Base-by-base conservation (phyloP, 2,329 filamentous ascomycete genomes). In the Daldinia sp. region DNA sequence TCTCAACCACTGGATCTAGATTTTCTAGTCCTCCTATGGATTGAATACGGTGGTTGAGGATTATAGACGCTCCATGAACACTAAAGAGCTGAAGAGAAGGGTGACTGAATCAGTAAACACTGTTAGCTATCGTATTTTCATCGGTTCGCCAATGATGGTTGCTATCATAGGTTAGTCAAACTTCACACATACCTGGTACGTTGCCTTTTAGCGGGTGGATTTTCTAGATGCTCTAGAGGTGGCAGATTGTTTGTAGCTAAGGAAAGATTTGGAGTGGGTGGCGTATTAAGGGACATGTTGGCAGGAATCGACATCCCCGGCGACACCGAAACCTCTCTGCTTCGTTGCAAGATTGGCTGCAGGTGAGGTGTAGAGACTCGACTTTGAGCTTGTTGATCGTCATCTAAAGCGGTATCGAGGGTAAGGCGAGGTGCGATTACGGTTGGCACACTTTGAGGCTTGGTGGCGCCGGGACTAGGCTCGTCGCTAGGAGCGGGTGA, bases 401-500 rank as follows among this genome's bases (percentile, higher is more conserved):
- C 45, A 66, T 59, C 64, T 43, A 49, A 41, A 32, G 58, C 41
- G 34, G 45, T 58, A 35, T 68, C 61, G 25, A 66, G 57, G 29
- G 68, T 71, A 43, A 77, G 76, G 9, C 70, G 73, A 29, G 73
- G 69, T 41, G 70, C 56, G 15, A 70, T 73, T 3, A 71, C 66
- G 1, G 70, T 66, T 21, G 56, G 35, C 3, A 49, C 52, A 35
- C 29, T 58, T 72, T 66, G 65, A 37, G 72, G 30, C 71, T 71
- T 71, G 62, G 76, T 71, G 58, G 76, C 62, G 64, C 74, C 73
- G 21, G 84, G 83, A 70, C 83, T 86, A 13, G 80, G 78, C 63
- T 88, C 86, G 66, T 90, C 85, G 72, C 86, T 90, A 9, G 85
- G 83, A 10, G 87, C 83, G 29, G 88, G 87, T 11, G 89, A 89